A percentile compares a stretch with the other conserved stretches of the same genome.
Evolutionary conservation across 1,284 basidiomycete species (phyloP).

Genomic region (Macrocystidia cucumis): DNA sequence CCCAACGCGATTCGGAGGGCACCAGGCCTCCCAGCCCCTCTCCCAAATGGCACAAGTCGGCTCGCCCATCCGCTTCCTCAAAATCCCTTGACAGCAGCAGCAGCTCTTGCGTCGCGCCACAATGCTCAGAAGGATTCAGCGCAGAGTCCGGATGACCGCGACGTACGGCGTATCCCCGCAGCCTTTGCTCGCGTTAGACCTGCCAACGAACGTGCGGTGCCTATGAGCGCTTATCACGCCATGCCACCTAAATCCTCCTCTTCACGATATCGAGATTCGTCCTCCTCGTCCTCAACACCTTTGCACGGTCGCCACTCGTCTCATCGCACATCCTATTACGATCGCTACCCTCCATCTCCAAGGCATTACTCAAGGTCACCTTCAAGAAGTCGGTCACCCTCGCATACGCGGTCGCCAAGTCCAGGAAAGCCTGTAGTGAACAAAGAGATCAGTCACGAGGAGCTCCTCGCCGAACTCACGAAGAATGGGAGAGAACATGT

Average conservation of each 20-base stretch:
- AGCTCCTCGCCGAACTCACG: conserved; percentile 46
- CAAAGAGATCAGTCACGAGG: conserved; percentile 29
- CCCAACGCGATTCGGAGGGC: conserved; percentile 6
- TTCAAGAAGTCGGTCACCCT: background rate
- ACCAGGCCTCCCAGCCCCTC: conserved; percentile 1
- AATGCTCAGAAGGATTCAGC: background rate
- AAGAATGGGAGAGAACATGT: conserved; percentile 61
- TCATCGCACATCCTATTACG: no score
- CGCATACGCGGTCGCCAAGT: conserved; percentile 16
- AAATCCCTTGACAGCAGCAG: background rate
- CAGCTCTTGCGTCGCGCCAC: background rate
- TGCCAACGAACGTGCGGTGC: no score
- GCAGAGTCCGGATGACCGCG: background rate
- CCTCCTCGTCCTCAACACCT: conserved; percentile 5
- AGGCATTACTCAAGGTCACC: background rate
- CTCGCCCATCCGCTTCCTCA: background rate
- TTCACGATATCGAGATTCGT: conserved; percentile 4
- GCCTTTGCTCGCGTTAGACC: no score
- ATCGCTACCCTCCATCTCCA: conserved; percentile 1
- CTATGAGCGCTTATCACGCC: no score
- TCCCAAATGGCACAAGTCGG: conserved; percentile 3
- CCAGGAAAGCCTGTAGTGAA: no score
- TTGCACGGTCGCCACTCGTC: conserved; percentile 1
- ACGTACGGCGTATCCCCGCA: background rate
- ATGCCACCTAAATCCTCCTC: no score